These are phyloP conservation scores for Pseudocercospora macadamiae DNA, from an alignment of 2,329 filamentous ascomycete species.

Conservation along the genomic window DNA sequence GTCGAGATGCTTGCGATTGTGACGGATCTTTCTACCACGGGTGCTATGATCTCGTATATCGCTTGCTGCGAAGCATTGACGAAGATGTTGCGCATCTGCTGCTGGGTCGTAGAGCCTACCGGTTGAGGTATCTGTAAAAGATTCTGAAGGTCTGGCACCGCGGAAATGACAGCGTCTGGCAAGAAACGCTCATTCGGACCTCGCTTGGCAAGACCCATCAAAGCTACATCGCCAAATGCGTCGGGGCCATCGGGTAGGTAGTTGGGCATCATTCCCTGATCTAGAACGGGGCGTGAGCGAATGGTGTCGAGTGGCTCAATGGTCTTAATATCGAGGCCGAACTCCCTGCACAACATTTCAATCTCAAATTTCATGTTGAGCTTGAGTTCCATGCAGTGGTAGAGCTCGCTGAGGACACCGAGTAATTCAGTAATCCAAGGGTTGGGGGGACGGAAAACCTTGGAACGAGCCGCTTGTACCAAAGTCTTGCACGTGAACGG, in stretches of 20 bases:
- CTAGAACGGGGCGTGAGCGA: slow-evolving; percentile 63
- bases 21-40: slow-evolving; percentile 94
- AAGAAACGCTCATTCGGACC: slow-evolving; percentile 71
- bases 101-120: slow-evolving; percentile 72
- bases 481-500: slow-evolving; percentile 98
- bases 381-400: slow-evolving; percentile 89
- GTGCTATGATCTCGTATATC: slow-evolving; percentile 93
- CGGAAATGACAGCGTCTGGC: slow-evolving; percentile 74
- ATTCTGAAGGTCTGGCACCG: slow-evolving; percentile 80
- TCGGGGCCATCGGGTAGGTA: slow-evolving; percentile 60
- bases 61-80: slow-evolving; percentile 84
- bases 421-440: slow-evolving; percentile 98
- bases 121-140: slow-evolving; percentile 78
- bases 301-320: slow-evolving; percentile 89
- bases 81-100: slow-evolving; percentile 72
- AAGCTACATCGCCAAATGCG: slow-evolving; percentile 73
- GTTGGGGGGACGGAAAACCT: slow-evolving; percentile 90
- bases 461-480: slow-evolving; percentile 79
- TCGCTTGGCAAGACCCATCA: slow-evolving; percentile 70
- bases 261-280: slow-evolving; percentile 40
- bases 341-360: slow-evolving; percentile 90
- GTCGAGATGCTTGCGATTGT: slow-evolving; percentile 98
- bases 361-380: slow-evolving; percentile 98
- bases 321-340: slow-evolving; percentile 88
- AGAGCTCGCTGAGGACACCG: slow-evolving; percentile 85